Conservation (phyloP, 768 basidiomycete genomes). For the Tubosaeta sp. region DNA sequence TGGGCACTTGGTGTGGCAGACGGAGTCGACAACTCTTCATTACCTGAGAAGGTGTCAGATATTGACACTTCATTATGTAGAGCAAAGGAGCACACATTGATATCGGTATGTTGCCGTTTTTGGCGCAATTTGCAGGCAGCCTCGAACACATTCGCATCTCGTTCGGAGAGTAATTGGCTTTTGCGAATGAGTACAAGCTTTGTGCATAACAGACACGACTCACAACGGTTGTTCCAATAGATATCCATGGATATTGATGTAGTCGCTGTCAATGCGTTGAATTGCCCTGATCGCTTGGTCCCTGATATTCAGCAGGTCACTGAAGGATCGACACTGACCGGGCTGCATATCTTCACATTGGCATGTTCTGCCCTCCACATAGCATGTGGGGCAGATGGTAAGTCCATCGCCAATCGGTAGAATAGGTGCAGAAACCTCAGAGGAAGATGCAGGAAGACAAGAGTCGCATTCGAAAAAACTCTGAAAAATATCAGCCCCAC, state of each 20-base stretch:
- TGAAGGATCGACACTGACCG: conserved; percentile 51
- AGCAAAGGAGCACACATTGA: conserved; percentile 9
- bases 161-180: conserved; percentile 24
- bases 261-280: conserved; percentile 9
- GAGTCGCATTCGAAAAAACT: conserved; percentile 68
- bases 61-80: not conserved
- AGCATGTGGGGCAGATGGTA: conserved; percentile 66
- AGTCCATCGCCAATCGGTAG: conserved; percentile 39
- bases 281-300: conserved; percentile 35
- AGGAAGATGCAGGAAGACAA: conserved; percentile 35
- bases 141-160: conserved; percentile 27
- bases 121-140: conserved; percentile 29
- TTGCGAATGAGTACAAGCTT: conserved; percentile 5
- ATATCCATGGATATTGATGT: conserved; percentile 6
- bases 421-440: conserved; percentile 10
- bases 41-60: conserved; percentile 7
- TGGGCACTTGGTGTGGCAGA: conserved; percentile 14
- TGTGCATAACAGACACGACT: conserved; percentile 9
- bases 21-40: conserved; percentile 21
- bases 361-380: conserved; percentile 75
- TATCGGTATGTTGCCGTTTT: conserved; percentile 13
- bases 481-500: conserved; percentile 77
- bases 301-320: conserved; percentile 41
- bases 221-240: conserved; percentile 20
- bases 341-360: conserved; percentile 57